These are phyloP conservation scores for Diaporthe ampelina DNA, from an alignment of 2,329 filamentous ascomycete genomes.

Conservation along the genomic window DNA sequence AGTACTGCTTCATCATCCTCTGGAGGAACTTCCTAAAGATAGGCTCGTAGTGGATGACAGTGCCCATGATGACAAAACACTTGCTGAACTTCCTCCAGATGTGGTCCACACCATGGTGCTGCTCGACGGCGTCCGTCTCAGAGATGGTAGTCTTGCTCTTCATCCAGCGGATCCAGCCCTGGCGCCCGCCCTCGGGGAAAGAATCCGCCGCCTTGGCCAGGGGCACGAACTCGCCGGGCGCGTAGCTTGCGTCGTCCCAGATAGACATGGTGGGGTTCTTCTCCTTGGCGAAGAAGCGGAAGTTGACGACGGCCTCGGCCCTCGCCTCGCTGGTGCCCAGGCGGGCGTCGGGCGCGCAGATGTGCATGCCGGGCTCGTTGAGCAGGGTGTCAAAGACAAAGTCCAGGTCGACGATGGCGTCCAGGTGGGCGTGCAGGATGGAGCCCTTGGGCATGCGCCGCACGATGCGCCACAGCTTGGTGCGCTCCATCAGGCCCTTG, in stretches of 20 bases:
- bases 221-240: slow-evolving; percentile 69
- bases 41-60: slow-evolving; percentile 89
- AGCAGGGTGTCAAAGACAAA: slow-evolving; percentile 82
- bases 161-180: slow-evolving; percentile 84
- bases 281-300: slow-evolving; percentile 68
- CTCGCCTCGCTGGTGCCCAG: slow-evolving; percentile 68
- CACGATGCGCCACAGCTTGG: slow-evolving; percentile 87
- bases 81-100: slow-evolving; percentile 87
- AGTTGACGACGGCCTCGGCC: slow-evolving; percentile 69
- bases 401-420: slow-evolving; percentile 91
- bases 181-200: slow-evolving; percentile 80
- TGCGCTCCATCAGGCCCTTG: slow-evolving; percentile 87
- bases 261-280: slow-evolving; percentile 61
- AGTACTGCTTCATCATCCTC: slow-evolving; percentile 77
- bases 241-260: slow-evolving; percentile 75
- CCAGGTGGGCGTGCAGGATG: slow-evolving; percentile 87
- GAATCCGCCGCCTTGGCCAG: slow-evolving; percentile 74
- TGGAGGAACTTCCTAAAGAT: slow-evolving; percentile 84
- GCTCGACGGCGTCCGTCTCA: slow-evolving; percentile 78
- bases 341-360: slow-evolving; percentile 69
- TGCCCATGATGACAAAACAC: slow-evolving; percentile 80
- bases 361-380: slow-evolving; percentile 79
- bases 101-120: slow-evolving; percentile 86
- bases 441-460: slow-evolving; percentile 90
- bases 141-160: slow-evolving; percentile 80